Base-by-base conservation (phyloP, 2,329 filamentous ascomycete species). In the Fusarium luffae region DNA sequence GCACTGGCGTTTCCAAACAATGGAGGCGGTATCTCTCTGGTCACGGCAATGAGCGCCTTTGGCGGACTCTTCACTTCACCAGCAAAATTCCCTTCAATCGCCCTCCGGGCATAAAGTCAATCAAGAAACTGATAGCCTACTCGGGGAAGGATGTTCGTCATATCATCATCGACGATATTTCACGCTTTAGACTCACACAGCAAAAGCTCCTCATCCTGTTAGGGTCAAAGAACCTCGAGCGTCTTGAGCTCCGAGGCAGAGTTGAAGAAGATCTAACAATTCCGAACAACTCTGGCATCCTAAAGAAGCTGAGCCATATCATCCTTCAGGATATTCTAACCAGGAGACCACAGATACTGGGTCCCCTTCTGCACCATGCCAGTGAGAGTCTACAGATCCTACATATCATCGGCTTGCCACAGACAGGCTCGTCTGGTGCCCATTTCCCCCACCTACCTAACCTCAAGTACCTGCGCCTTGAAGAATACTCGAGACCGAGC, bases 21-120 rank as follows among this genome's bases (percentile, higher is more conserved):
- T 80, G 79, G 79, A 75, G 70, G 28, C 60, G 52, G 14, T 73
- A 72, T n/a, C 69, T 81, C 13, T 73, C 70, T 11, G 71, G 73
- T n/a, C 70, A 59, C 18, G 75, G 74, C 21, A 77, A 77, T 51
- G 67, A 71, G 34, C 66, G 66, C 8, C 63, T 81, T 7, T 81
- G 79, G 79, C 74, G 74, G 37, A 58, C 63, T n/a, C 67, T 81
- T 54, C 43, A 71, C 9, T 80, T 81, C 44, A 69, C 65, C 4
- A 71, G 64, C 30, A 67, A 70, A 32, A 60, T 67, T 16, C 43
- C 62, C 4, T 59, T 70, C 9, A 63, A 71, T 41, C 67, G 68
- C 32, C 71, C 74, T 21, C 76, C 76, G 13, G 69, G 68, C 10
- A 63, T 66, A 6, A 67, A 68, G 4, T 68, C 67, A 21, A 51